Percentiles rank a stretch among this genome's conserved stretches.
phyloP scores from a whole-genome alignment of 2,329 filamentous ascomycete species.

The Calonectria henricotiae region DNA sequence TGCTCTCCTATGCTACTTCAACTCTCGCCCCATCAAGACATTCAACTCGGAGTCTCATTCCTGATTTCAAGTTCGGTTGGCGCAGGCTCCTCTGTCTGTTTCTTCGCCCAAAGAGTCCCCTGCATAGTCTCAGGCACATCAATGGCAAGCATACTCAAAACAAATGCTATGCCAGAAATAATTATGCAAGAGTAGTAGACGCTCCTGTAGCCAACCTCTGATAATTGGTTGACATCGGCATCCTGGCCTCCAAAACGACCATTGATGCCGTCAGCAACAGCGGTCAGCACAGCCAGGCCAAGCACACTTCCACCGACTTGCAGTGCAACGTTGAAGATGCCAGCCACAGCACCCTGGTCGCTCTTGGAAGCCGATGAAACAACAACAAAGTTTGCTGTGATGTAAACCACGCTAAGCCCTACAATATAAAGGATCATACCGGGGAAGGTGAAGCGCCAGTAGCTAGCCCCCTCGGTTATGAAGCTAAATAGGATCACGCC shows the following conservation, averaged over 20 bases:
- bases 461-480: constrained; percentile 12
- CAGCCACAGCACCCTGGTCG: constrained; percentile 18
- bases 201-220: constrained; percentile 10
- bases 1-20: not conserved
- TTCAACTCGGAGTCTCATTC: not conserved
- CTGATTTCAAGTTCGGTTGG: not conserved
- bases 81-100: not conserved
- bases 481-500: constrained; percentile 21
- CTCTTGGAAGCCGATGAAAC: constrained; percentile 23
- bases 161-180: constrained; percentile 5
- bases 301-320: constrained; percentile 16
- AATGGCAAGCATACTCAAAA: constrained; percentile 5
- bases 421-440: constrained; percentile 22
- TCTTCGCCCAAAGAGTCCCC: not conserved
- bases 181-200: constrained; percentile 16
- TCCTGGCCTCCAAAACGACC: not conserved
- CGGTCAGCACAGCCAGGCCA: constrained; percentile 9
- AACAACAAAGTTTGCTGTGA: constrained; percentile 20
- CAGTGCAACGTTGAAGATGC: constrained; percentile 21
- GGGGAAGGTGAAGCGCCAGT: constrained; percentile 20
- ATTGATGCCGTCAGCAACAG: constrained; percentile 8
- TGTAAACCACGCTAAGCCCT: constrained; percentile 20
- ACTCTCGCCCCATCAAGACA: not conserved
- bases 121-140: constrained; percentile 8
- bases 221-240: not conserved